phyloP scores from a whole-genome alignment of 176 grass and related monocot species.

The sorghum (Sorghum bicolor) region DNA sequence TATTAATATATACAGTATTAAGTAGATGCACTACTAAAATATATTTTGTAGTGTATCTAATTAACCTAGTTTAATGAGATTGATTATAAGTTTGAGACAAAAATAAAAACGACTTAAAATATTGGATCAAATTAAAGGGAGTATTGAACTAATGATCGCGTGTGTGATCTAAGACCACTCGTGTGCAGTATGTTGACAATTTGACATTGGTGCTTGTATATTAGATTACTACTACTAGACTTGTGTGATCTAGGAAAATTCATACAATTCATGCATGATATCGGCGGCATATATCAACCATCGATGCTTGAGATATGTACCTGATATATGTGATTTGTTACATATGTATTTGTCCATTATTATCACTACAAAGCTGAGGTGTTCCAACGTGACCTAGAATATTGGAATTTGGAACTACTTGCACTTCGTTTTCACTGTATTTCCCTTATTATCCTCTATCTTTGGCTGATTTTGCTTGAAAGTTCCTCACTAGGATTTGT shows the following conservation, averaged over 20 bases:
- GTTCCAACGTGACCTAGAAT: not conserved
- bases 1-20: not conserved
- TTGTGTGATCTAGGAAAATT: too few relatives aligned
- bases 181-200: not conserved
- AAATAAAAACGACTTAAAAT: not conserved
- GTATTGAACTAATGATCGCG: not conserved
- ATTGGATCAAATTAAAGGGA: not conserved
- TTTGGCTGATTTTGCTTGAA: too few relatives aligned
- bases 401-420: not conserved
- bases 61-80: not conserved
- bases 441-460: too few relatives aligned
- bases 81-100: not conserved
- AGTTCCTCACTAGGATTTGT: too few relatives aligned
- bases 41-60: not conserved
- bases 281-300: too few relatives aligned
- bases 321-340: not conserved
- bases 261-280: too few relatives aligned
- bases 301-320: not conserved
- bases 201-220: too few relatives aligned
- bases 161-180: constrained; percentile 18
- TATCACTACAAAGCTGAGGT: not conserved
- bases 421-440: too few relatives aligned
- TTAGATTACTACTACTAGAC: too few relatives aligned
- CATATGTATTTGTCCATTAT: not conserved
- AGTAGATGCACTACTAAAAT: not conserved